phyloP scores from a whole-genome alignment of 2,329 filamentous ascomycete species.

The Pseudogymnoascus sp. region DNA sequence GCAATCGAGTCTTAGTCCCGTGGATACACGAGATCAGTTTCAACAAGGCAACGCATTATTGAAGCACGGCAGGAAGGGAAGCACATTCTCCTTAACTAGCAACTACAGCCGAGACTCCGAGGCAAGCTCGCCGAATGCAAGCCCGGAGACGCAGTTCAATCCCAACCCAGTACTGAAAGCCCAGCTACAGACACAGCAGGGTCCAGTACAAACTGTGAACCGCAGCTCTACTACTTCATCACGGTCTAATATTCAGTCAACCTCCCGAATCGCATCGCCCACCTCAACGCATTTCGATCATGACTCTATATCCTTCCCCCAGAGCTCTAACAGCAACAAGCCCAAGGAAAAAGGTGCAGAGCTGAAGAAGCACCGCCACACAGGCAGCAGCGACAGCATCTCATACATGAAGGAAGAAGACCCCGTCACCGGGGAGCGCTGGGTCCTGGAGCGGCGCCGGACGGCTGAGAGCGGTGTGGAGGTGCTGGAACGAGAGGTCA shows the following conservation, averaged over 20 bases:
- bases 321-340: not conserved
- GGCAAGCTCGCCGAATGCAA: constrained; percentile 8
- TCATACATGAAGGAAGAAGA: constrained; percentile 59
- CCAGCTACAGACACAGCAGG: not conserved
- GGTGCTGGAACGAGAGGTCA: constrained; percentile 57
- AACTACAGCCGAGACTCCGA: not conserved
- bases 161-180: not conserved
- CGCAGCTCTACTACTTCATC: not conserved
- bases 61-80: not conserved
- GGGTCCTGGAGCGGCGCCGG: constrained; percentile 63
- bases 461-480: constrained; percentile 59
- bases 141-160: not conserved
- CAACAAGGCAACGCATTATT: not conserved
- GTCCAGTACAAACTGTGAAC: not conserved
- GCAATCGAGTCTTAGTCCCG: not conserved
- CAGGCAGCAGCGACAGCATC: constrained; percentile 59
- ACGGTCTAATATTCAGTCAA: not conserved
- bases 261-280: not conserved
- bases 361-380: constrained; percentile 38
- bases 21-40: not conserved
- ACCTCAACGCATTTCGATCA: not conserved
- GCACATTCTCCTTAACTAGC: constrained; percentile 3
- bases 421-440: constrained; percentile 52
- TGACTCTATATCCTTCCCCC: not conserved
- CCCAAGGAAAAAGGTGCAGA: constrained; percentile 20